Percentiles rank a stretch among this genome's conserved stretches.
Conservation (phyloP, 2,329 filamentous ascomycete species). For the Colletotrichum karsti region DNA sequence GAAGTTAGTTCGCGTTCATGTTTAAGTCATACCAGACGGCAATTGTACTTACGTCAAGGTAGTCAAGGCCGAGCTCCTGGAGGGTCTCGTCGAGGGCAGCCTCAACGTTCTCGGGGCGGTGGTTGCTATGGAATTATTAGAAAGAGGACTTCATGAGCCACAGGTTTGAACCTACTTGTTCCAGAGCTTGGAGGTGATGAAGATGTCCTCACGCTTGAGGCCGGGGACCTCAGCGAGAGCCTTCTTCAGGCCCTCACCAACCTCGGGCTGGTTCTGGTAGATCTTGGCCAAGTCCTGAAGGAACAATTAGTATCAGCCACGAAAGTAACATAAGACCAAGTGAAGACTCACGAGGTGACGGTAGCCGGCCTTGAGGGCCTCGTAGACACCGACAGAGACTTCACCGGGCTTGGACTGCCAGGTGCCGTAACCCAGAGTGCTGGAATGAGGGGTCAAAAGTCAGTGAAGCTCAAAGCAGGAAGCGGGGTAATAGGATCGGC, state of each 20-base stretch:
- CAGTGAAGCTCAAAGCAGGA: slow-evolving; percentile 47
- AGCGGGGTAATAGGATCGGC: slow-evolving; percentile 14
- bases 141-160: too few species aligned
- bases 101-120: slow-evolving; percentile 67
- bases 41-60: slow-evolving; percentile 56
- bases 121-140: slow-evolving; percentile 49
- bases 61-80: slow-evolving; percentile 63
- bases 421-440: slow-evolving; percentile 54
- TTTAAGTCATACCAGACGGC: too few species aligned
- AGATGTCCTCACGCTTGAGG: slow-evolving; percentile 65
- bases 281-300: slow-evolving; percentile 50
- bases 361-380: slow-evolving; percentile 70
- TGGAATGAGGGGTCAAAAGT: slow-evolving; percentile 32
- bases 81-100: slow-evolving; percentile 64
- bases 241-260: slow-evolving; percentile 62
- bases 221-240: slow-evolving; percentile 55
- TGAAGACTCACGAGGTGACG: slow-evolving; percentile 58
- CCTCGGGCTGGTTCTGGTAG: slow-evolving; percentile 73
- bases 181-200: slow-evolving; percentile 74
- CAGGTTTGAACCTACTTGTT: slow-evolving; percentile 59
- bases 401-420: slow-evolving; percentile 74
- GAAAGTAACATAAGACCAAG: accelerated
- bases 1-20: background rate
- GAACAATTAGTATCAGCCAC: background rate
- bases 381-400: slow-evolving; percentile 70